Conservation (phyloP, 169 alveolate genomes). For the Eimeria falciformis region DNA sequence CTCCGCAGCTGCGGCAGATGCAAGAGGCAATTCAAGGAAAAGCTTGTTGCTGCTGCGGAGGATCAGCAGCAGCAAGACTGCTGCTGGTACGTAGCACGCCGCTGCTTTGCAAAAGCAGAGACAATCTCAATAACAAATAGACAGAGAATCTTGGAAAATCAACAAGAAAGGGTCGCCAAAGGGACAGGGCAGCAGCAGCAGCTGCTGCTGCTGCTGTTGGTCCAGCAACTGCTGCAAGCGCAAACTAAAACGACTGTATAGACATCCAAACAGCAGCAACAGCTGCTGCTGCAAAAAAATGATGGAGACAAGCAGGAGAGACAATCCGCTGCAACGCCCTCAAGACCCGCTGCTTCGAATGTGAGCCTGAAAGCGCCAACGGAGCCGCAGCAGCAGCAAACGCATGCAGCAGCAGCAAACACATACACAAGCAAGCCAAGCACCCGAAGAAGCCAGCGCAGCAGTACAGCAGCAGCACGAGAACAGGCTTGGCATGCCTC, state of each 20-base stretch:
- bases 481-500: slow-evolving; percentile 3
- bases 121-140: neutral
- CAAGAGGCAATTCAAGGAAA: neutral
- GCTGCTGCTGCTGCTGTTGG: slow-evolving; percentile 17
- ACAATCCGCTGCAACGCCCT: neutral
- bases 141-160: neutral
- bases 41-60: too few species aligned
- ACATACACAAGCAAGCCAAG: neutral
- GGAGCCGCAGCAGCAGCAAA: slow-evolving; percentile 24
- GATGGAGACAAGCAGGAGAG: neutral
- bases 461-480: slow-evolving; percentile 13
- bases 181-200: slow-evolving; percentile 26
- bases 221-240: neutral
- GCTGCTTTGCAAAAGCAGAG: neutral
- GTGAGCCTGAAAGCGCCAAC: neutral
- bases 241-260: too few species aligned
- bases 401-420: slow-evolving; percentile 38
- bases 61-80: neutral
- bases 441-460: neutral
- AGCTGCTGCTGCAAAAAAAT: neutral
- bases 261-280: neutral
- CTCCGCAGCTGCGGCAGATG: neutral
- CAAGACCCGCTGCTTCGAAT: neutral
- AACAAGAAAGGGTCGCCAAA: neutral
- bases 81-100: neutral